Conservation (phyloP, 495 filamentous ascomycete species). For the Aspergillus bertholletiae region DNA sequence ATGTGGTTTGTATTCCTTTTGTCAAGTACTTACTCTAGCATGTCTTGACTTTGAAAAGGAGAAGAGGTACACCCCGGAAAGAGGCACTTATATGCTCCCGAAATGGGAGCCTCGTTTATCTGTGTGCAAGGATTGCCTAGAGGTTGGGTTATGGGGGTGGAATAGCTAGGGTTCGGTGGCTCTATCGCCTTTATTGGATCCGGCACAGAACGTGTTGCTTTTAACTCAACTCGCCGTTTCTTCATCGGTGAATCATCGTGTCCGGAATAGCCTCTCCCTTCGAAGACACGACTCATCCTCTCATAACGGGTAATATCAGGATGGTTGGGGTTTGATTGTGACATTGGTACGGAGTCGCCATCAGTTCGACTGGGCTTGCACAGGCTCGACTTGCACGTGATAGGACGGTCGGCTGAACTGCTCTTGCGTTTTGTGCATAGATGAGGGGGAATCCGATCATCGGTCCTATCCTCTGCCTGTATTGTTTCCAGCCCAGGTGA, state of each 20-base stretch:
- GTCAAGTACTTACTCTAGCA: constrained; percentile 59
- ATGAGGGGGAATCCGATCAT: constrained; percentile 30
- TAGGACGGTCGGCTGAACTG: constrained; percentile 24
- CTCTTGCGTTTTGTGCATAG: background rate
- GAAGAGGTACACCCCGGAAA: too few relatives aligned
- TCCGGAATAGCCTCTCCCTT: background rate
- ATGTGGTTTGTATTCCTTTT: background rate
- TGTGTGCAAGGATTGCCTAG: too few relatives aligned
- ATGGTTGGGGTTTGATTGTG: constrained; percentile 40
- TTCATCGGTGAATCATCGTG: too few relatives aligned
- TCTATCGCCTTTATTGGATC: too few relatives aligned
- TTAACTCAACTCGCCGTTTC: too few relatives aligned
- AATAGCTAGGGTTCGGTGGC: too few relatives aligned
- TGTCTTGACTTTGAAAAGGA: constrained; percentile 65
- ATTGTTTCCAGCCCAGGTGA: constrained; percentile 27
- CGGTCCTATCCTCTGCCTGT: constrained; percentile 21
- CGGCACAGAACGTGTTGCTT: too few relatives aligned
- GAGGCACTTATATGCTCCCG: too few relatives aligned
- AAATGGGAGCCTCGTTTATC: too few relatives aligned
- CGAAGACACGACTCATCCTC: background rate
- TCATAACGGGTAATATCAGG: constrained; percentile 41
- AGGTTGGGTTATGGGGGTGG: too few relatives aligned
- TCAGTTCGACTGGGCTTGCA: constrained; percentile 26
- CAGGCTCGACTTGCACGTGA: constrained; percentile 35
- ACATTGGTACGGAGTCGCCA: constrained; percentile 48